Evolutionary conservation across 306 rosid species (phyloP), one percentile per base, ranked within the genome.

Genomic region (Dicorynia guianensis): DNA sequence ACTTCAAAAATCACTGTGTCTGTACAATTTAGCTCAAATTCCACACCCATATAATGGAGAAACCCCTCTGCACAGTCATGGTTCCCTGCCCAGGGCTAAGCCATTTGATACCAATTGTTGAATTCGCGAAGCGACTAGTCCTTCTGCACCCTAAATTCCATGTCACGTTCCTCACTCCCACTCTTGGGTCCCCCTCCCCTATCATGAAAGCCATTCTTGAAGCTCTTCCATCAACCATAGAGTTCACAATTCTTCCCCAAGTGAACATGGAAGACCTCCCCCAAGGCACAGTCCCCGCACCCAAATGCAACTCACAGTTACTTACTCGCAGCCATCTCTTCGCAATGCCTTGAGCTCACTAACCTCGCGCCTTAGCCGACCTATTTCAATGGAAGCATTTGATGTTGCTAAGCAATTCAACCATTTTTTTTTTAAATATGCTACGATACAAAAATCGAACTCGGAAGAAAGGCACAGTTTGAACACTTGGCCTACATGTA

Each of bases 71-170:
- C 76, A 78, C 79, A 2, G 84, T 75, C 25, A 54, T 75, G 80
- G 67, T 78, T 69, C 81, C 87, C 0, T 55, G 58, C 8, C 75
- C 78, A 4, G 84, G 81, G 1, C 7, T 83, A 2, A 58, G 84
- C 58, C 76, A 75, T 54, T 56, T 79, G 14, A 75, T 79, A 5
- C 81, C 87, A 17, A 47, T 48, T 2, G 71, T 64, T 3, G 84
- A 75, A 46, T 58, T 83, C 11, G 76, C 81, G 7, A 79, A 76
- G 50, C 17, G 18, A 56, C 36, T 81, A 0, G 44, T 63, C 30
- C 44, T 15, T 3, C 71, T 47, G 0, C 30, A 39, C 55, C 46
- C 15, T 50, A 18, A 71, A 0, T 71, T 79, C 44, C 74, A 52
- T 0, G 18, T 83, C 36, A 50, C 62, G 4, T 34, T 79, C 11